These are phyloP conservation scores for Rhodotorula glutinis DNA, from an alignment of 1,284 basidiomycete species.

Conservation along the genomic window DNA sequence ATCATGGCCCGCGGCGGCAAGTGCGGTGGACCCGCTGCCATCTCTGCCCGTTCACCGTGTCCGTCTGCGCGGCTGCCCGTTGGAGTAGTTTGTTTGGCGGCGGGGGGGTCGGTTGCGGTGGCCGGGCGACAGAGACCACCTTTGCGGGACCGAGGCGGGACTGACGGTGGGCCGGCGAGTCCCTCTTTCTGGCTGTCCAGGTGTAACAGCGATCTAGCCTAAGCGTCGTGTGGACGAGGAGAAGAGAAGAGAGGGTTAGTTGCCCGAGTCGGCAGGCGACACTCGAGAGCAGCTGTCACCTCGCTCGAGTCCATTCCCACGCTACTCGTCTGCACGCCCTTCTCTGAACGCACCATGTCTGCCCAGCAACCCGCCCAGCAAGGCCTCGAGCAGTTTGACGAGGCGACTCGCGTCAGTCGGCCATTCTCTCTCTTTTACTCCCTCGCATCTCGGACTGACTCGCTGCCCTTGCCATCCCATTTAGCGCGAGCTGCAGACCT, in stretches of 20 bases:
- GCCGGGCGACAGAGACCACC: no score
- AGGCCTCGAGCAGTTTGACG: conserved; percentile 60
- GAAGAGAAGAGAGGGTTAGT: no score
- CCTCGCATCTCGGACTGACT: conserved; percentile 40
- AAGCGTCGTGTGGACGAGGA: no score
- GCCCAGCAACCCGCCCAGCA: conserved; percentile 3
- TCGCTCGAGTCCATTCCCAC: no score
- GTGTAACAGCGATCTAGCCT: no score
- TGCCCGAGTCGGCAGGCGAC: not conserved
- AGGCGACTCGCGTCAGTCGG: conserved; percentile 54
- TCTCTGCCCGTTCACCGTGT: no score
- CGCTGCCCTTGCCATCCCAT: conserved; percentile 48
- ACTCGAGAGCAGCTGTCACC: no score
- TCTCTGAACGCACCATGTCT: not conserved
- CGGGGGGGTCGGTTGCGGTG: no score
- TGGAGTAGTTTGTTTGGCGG: not conserved
- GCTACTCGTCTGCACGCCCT: no score
- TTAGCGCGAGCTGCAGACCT: conserved; percentile 75
- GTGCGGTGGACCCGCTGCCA: not conserved
- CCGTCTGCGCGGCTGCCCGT: not conserved
- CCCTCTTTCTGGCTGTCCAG: no score
- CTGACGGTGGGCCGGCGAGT: no score
- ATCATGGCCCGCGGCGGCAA: conserved; percentile 45
- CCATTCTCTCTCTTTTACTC: not conserved
- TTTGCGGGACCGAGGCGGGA: no score